phyloP scores from a whole-genome alignment of 192 early-diverging fungal genomes.

The Spizellomyces sp. region DNA sequence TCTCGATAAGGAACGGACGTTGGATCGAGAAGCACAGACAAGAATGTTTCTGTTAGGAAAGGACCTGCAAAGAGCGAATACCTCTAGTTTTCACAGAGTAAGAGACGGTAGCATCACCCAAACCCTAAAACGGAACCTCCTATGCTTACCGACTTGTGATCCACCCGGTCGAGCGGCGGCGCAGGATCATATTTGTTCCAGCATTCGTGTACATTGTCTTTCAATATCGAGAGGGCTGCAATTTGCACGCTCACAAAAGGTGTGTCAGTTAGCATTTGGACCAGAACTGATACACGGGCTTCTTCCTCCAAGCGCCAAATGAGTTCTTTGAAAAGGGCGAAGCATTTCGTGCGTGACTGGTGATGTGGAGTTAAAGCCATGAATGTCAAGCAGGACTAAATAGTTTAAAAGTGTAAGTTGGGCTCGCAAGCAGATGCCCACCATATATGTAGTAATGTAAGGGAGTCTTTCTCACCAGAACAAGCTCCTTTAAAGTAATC shows the following conservation, averaged over 20 bases:
- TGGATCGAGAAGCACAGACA: conserved; percentile 6
- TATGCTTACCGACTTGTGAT: no score
- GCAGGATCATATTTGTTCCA: not conserved
- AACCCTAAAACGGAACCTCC: no score
- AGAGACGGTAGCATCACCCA: not conserved
- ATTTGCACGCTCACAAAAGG: conserved; percentile 1
- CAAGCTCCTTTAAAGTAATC: no score
- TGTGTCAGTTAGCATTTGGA: not conserved
- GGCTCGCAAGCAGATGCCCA: no score
- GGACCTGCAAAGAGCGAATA: not conserved
- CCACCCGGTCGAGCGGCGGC: no score
- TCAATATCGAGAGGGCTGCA: conserved; percentile 6
- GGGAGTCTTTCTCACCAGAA: no score
- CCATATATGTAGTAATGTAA: no score
- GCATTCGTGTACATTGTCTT: conserved; percentile 10
- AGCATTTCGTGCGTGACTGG: not conserved
- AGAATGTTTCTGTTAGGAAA: conserved; percentile 1
- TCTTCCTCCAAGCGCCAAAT: not conserved
- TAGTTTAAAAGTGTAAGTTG: no score
- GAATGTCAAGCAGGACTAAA: not conserved
- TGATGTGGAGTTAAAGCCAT: conserved; percentile 8
- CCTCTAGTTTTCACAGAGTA: not conserved
- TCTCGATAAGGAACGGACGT: not conserved
- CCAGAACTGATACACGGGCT: not conserved
- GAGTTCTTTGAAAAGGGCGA: conserved; percentile 2